Evolutionary conservation across 176 grass and related monocot species (phyloP), one percentile per base, ranked within the genome.

Genomic region (Bolboschoenus planiculmis): DNA sequence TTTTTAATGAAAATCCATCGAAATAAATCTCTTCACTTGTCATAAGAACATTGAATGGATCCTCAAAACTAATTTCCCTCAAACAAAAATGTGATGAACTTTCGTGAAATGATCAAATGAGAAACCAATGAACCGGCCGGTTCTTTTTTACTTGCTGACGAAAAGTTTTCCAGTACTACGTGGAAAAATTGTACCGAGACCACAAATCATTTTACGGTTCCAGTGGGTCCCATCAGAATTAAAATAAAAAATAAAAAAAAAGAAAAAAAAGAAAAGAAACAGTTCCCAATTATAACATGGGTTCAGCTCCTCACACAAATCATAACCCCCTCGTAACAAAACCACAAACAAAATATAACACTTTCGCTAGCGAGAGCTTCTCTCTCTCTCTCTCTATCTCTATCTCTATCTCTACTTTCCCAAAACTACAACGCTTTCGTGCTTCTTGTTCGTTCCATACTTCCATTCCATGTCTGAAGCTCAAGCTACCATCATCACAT

Each of bases 271-370:
- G 7, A 61, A 63, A 34, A 21, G 33, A 36, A 66, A 68, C 18
- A 68, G 3, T 73, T 27, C 4, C 8, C 11, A 47, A 73, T 75
- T 48, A 50, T 48, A 75, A 77, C 72, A 76, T 18, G 43, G 46
- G 47, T 74, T 72, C 10, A 42, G 70, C 70, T 26, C 42, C 26
- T 77, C 46, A 34, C 72, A 53, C 44, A 77, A 71, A 71, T 53
- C 72, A 77, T 53, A 77, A 71, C 37, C 21, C 37, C 72, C 24
- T 76, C 72, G 39, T 75, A 82, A 65, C 59, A 63, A 82, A 44
- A 63, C 56, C 79, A 62, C 79, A 82, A 82, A 80, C 29, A 79
- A 79, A 79, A 48, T 55, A 78, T 56, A 78, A 79, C 75, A n/a
- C n/a, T n/a, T n/a, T n/a, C n/a, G n/a, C n/a, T n/a, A n/a, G n/a